Percentiles rank a stretch among this genome's conserved stretches.
These are phyloP conservation scores for Kodamaea ohmeri DNA, from an alignment of 1,139 yeast species.

Conservation along the genomic window DNA sequence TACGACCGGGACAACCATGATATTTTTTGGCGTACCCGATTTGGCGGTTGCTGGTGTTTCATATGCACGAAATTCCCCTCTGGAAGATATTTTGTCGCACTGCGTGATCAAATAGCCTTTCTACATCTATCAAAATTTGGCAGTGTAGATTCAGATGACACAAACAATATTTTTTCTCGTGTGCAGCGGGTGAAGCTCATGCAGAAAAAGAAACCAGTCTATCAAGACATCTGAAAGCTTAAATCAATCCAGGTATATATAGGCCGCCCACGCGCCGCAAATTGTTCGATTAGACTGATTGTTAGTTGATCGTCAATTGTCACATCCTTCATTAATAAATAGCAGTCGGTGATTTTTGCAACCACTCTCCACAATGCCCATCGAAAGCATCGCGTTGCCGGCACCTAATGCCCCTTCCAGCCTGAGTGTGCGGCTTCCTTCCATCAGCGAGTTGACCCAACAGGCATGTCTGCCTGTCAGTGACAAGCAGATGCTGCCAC, in stretches of 20 bases:
- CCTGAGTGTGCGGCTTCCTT: slow-evolving; percentile 24
- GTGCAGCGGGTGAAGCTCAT: slow-evolving; percentile 4
- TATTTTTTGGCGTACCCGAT: neutral
- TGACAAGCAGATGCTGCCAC: slow-evolving; percentile 10
- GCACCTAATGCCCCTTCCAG: slow-evolving; percentile 9
- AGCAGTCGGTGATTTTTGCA: too few relatives aligned
- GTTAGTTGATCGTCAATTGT: too few relatives aligned
- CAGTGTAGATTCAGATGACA: slow-evolving; percentile 2
- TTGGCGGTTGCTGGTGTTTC: neutral
- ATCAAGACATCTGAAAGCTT: slow-evolving; percentile 5
- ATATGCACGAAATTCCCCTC: neutral
- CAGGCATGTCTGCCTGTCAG: slow-evolving; percentile 18
- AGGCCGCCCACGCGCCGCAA: neutral
- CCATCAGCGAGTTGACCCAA: slow-evolving; percentile 33
- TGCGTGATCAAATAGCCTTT: slow-evolving; percentile 2
- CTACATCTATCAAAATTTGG: slow-evolving; percentile 3
- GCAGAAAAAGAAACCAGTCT: slow-evolving; percentile 1
- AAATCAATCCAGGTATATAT: slow-evolving; percentile 1
- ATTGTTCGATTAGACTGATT: neutral
- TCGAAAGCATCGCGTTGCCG: slow-evolving; percentile 7
- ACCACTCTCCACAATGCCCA: slow-evolving; percentile 1
- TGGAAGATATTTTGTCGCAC: neutral
- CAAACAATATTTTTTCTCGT: slow-evolving; percentile 4
- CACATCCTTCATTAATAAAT: too few relatives aligned
- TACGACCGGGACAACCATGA: neutral